Percentiles rank a stretch among this genome's conserved stretches.
phyloP scores from a whole-genome alignment of 1,284 basidiomycete genomes.

The Irpex sp. region DNA sequence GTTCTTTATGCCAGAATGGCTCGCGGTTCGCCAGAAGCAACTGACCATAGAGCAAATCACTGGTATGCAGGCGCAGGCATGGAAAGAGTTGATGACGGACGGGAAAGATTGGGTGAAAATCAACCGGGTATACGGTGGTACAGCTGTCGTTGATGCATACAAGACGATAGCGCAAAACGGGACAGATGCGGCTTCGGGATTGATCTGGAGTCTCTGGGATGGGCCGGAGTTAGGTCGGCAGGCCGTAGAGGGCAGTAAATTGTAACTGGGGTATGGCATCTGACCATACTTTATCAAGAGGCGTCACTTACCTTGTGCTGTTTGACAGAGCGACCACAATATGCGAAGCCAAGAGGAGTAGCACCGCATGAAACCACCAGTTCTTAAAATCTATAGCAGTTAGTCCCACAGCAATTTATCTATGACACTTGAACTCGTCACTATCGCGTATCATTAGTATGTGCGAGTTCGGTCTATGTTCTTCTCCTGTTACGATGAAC shows the following conservation, averaged over 20 bases:
- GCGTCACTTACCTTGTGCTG: not conserved
- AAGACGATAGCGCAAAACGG: slow-evolving; percentile 38
- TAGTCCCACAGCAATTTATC: not conserved
- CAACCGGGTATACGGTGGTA: slow-evolving; percentile 41
- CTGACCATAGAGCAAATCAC: slow-evolving; percentile 44
- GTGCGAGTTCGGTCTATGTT: too few relatives aligned
- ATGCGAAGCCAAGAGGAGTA: not conserved
- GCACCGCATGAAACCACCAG: not conserved
- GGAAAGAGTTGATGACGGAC: slow-evolving; percentile 52
- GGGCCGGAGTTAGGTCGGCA: slow-evolving; percentile 12
- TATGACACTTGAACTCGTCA: not conserved
- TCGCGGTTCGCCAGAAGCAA: slow-evolving; percentile 45
- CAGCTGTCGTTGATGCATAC: slow-evolving; percentile 45
- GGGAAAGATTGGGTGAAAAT: slow-evolving; percentile 50
- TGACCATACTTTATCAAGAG: not conserved
- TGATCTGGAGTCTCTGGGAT: slow-evolving; percentile 64
- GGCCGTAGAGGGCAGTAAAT: not conserved
- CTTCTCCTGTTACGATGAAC: too few relatives aligned
- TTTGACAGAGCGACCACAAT: not conserved
- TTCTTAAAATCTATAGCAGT: too few relatives aligned
- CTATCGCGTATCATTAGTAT: not conserved
- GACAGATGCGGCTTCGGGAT: slow-evolving; percentile 48
- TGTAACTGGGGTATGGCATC: slow-evolving; percentile 6
- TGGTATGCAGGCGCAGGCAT: slow-evolving; percentile 46
- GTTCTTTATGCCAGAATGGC: slow-evolving; percentile 69